These are phyloP conservation scores for Danielozyma ontarioensis DNA, from an alignment of 805 yeast species.

Conservation along the genomic window DNA sequence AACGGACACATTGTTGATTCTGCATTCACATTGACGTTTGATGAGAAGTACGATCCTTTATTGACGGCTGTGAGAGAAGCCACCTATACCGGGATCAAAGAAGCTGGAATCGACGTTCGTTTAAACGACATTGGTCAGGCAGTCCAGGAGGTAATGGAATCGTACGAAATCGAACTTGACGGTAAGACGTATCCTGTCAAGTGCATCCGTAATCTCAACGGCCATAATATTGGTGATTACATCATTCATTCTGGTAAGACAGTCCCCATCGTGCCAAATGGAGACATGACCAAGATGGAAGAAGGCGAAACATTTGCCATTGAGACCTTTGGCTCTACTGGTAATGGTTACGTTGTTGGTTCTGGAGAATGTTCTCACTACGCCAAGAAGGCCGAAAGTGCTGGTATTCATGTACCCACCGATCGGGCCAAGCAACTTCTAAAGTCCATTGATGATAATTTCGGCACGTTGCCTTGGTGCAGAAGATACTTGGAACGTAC, in stretches of 20 bases:
- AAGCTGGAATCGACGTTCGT: conserved; percentile 94
- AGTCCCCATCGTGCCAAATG: conserved; percentile 92
- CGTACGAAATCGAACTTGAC: conserved; percentile 85
- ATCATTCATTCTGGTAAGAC: conserved; percentile 92
- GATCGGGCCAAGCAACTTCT: conserved; percentile 68
- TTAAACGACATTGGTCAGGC: conserved; percentile 94
- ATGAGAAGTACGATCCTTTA: conserved; percentile 74
- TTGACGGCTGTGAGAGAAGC: conserved; percentile 87
- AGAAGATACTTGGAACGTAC: conserved; percentile 87
- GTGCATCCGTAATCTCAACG: conserved; percentile 87
- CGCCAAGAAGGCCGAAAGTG: conserved; percentile 52
- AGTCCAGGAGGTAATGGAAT: conserved; percentile 95
- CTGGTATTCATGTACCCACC: conserved; percentile 40
- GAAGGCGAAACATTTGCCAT: conserved; percentile 98
- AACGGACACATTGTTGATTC: conserved; percentile 93
- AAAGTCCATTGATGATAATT: conserved; percentile 66
- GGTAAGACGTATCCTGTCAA: conserved; percentile 84
- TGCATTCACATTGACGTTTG: conserved; percentile 89
- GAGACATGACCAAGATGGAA: conserved; percentile 95
- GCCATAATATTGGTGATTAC: conserved; percentile 85
- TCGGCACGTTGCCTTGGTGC: conserved; percentile 96
- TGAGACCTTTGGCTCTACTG: conserved; percentile 97
- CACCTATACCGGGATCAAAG: conserved; percentile 87
- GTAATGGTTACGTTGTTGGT: conserved; percentile 80
- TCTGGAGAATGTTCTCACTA: conserved; percentile 96